A percentile compares a stretch with the other conserved stretches of the same genome.
Conservation (phyloP, 352 stramenopile species). For the Phytophthora syringae region DNA sequence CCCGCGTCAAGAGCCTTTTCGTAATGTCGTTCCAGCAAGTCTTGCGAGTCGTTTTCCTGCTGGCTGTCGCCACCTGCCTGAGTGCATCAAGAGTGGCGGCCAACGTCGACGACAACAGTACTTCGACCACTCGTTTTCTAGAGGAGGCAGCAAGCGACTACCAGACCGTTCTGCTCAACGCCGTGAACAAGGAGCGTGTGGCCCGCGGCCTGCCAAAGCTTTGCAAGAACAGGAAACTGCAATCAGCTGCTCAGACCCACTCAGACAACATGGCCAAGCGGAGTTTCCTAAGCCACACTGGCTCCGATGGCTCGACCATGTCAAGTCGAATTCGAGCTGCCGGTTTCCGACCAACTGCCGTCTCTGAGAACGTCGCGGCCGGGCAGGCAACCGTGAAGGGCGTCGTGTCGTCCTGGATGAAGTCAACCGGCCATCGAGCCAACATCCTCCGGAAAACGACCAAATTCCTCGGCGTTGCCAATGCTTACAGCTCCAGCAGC, state of each 20-base stretch:
- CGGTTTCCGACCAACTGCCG: conserved; percentile 41
- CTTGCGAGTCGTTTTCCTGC: conserved; percentile 10
- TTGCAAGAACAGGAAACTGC: conserved; percentile 51
- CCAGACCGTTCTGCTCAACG: conserved; percentile 42
- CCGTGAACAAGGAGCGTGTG: conserved; percentile 54
- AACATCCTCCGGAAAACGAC: conserved; percentile 50
- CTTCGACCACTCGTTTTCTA: conserved; percentile 3
- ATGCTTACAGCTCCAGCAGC: conserved; percentile 38
- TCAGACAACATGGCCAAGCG: conserved; percentile 55
- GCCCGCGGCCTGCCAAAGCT: conserved; percentile 40
- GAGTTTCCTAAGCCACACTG: conserved; percentile 54
- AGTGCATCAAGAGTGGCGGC: conserved; percentile 8
- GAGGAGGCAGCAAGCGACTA: conserved; percentile 24
- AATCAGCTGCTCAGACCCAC: conserved; percentile 33
- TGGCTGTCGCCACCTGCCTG: conserved; percentile 3
- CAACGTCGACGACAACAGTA: conserved; percentile 7
- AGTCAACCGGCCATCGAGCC: conserved; percentile 43
- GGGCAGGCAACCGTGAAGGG: conserved; percentile 44
- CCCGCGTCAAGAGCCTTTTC: not conserved
- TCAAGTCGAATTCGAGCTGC: conserved; percentile 39
- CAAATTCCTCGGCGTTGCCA: conserved; percentile 40
- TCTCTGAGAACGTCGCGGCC: conserved; percentile 62
- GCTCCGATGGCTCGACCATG: conserved; percentile 51
- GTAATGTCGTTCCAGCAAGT: conserved; percentile 25
- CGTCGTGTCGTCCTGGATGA: conserved; percentile 65